A percentile compares a stretch with the other conserved stretches of the same genome.
Conservation (phyloP, 495 filamentous ascomycete species). For the Penicillium paradoxum region DNA sequence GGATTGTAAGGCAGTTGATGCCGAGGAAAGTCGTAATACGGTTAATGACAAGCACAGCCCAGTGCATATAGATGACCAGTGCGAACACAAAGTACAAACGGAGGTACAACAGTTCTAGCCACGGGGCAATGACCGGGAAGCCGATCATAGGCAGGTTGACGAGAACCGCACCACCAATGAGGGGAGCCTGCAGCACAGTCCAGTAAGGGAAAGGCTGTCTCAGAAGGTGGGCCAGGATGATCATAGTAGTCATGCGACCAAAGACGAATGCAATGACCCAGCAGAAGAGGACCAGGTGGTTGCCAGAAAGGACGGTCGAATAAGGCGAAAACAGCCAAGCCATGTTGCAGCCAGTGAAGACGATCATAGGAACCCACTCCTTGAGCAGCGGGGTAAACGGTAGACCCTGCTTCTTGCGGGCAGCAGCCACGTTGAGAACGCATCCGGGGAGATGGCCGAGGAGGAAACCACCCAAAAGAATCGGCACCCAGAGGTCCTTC, state of each 20-base stretch:
- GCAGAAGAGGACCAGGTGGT: constrained; percentile 88
- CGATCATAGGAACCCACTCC: constrained; percentile 87
- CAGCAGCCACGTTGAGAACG: constrained; percentile 74
- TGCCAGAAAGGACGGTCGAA: constrained; percentile 70
- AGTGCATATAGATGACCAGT: constrained; percentile 76
- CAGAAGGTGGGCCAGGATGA: constrained; percentile 92
- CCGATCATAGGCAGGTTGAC: constrained; percentile 79
- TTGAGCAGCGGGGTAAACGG: constrained; percentile 82
- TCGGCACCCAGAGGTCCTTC: constrained; percentile 81
- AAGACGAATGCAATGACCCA: constrained; percentile 93
- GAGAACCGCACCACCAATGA: constrained; percentile 78
- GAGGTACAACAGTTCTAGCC: constrained; percentile 73
- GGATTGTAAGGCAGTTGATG: constrained; percentile 92
- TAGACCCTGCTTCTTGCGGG: constrained; percentile 64
- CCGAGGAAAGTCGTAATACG: constrained; percentile 87
- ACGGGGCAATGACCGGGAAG: constrained; percentile 53
- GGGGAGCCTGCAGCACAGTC: constrained; percentile 82
- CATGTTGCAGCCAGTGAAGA: constrained; percentile 67
- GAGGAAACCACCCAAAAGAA: constrained; percentile 68
- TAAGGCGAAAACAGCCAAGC: constrained; percentile 87
- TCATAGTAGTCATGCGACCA: constrained; percentile 99
- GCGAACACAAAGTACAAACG: constrained; percentile 77
- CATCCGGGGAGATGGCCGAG: constrained; percentile 74
- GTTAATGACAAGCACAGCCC: constrained; percentile 86
- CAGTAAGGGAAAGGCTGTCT: constrained; percentile 94